Base-by-base conservation (phyloP, 768 basidiomycete genomes). In the Leccinum pellstonianum region DNA sequence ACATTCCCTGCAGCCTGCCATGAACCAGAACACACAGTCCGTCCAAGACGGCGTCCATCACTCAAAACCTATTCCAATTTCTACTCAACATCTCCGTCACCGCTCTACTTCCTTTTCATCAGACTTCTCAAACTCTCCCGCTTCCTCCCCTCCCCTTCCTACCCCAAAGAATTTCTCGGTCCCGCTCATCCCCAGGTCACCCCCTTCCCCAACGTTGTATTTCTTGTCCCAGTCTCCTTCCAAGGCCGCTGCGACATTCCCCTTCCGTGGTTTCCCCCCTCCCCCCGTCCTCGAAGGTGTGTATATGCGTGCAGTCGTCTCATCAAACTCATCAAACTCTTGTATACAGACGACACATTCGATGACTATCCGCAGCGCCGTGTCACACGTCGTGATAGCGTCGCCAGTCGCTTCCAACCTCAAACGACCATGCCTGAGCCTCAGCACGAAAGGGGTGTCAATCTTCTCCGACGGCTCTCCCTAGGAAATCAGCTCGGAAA, bases 401-500 rank as follows among this genome's bases (percentile, higher is more conserved):
- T 81, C 4, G 73, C 76, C 5, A 81, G 78, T 59, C 83, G 85
- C 33, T 84, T 87, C 67, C 66, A 76, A 14, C 77, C 83, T 29
- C 79, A 78, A 19, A 70, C 77, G n/a, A 65, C 79, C 17, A 61
- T 74, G 37, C 70, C 86, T 6, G 80, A 83, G 5, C 71, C 77
- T 15, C 81, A 81, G 29, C 73, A 80, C 9, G 88, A 91, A 60
- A 82, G 91, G 9, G 90, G 88, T 1, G 80, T 84, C 14, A 88
- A 85, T 57, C 77, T 93, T 29, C 74, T 93, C 60, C 82, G 90
- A 54, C 82, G 91, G 55, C 85, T 93, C 56, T 92, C 91, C 38
- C 77, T 93, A 10, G 84, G 87, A 61, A 79, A 75, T 54, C 77
- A 82, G 19, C 81, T 89, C 64, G 72, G 67, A 25, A 84, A 80